Evolutionary conservation across 2,329 filamentous ascomycete genomes (phyloP).

Genomic region (Neospermospora avenae): DNA sequence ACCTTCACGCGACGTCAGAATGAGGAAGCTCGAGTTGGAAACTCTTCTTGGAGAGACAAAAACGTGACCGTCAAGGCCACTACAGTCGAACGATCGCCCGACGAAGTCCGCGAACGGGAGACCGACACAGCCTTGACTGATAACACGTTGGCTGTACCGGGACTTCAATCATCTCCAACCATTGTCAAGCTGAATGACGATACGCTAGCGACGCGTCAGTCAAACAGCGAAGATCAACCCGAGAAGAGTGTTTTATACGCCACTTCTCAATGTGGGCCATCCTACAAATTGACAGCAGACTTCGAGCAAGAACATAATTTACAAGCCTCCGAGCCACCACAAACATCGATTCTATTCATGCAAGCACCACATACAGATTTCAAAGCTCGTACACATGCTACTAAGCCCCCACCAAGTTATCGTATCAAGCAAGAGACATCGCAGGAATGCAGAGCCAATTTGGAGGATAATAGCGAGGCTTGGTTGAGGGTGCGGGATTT

Average conservation of each 20-base stretch:
- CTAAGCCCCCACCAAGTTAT: not conserved
- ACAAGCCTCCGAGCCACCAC: not conserved
- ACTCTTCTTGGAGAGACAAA: not conserved
- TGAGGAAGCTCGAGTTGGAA: not conserved
- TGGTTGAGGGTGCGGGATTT: slow-evolving; percentile 5
- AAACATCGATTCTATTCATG: not conserved
- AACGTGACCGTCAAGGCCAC: not conserved
- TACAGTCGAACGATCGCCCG: not conserved
- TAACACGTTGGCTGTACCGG: not conserved
- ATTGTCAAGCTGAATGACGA: not conserved
- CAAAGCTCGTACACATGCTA: not conserved
- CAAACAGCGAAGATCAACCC: not conserved
- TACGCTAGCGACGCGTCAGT: not conserved
- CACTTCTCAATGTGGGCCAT: not conserved
- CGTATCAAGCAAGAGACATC: not conserved
- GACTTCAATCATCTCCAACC: not conserved
- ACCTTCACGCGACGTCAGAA: not conserved
- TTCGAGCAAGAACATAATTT: not conserved
- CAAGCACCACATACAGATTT: not conserved
- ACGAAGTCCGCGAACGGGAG: not conserved
- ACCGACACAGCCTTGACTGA: not conserved
- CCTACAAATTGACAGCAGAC: not conserved
- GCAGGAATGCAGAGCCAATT: not conserved
- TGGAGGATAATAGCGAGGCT: not conserved
- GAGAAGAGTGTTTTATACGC: not conserved